Base-by-base conservation (phyloP, 139 green algal genomes). In the Eudorina sp. region DNA sequence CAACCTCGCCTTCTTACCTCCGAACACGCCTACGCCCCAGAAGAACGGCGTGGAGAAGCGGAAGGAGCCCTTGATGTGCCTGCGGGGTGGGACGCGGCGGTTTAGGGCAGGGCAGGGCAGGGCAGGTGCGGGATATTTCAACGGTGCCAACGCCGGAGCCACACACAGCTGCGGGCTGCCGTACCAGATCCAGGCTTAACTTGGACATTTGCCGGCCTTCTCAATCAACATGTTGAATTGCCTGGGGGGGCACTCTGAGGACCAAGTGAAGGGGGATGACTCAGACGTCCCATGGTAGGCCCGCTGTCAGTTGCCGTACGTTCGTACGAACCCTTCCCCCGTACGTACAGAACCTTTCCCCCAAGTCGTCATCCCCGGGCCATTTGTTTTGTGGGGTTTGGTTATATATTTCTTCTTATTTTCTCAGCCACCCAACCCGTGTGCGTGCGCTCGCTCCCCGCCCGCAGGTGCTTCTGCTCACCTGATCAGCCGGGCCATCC, bases 31-130 rank as follows among this genome's bases (percentile, higher is more conserved):
- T 13, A 45, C 75, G 36, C 94, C 94, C 60, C 81, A 92, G 68
- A 88, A 92, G 0, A 96, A 27, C 1, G 94, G 94, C 11, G 94
- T 72, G 29, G 92, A 93, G 79, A 94, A 92, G 38, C 92, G 84
- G 14, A 46, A 43, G 16, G 68, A 25, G 3, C 36, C 25, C 58
- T 90, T 91, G 41, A 86, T n/a, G 18, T 34, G 14, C 82, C 82
- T 88, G 82, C 7, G 29, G 62, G 38, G 53, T 11, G 53, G 16
- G 7, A 8, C 2, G 69, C 51, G 51, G 31, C 6, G 14, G 29
- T 46, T 4, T 18, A 3, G 9, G 41, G 6, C 41, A 13, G 13
- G 27, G n/a, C 16, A 11, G 29, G 46, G 74, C 41, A 2, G 46
- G n/a, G 29, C 31, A 31, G 70, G 40, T 38, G 40, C 36, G 38